Evolutionary conservation across 2,329 filamentous ascomycete genomes (phyloP).

Genomic region (Xylaria sp.): DNA sequence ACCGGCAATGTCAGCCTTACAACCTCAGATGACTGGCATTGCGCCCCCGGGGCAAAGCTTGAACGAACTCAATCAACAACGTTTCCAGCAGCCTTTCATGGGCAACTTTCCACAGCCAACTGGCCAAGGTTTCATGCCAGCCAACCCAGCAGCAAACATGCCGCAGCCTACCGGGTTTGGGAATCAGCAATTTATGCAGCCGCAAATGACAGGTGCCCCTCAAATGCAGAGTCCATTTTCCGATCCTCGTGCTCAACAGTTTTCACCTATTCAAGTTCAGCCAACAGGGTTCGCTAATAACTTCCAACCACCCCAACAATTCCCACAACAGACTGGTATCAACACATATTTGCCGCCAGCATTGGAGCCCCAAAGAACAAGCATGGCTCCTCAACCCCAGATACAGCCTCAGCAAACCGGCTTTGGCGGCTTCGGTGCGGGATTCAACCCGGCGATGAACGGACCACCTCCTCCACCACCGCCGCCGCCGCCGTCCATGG

Average conservation of each 20-base stretch:
- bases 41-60: constrained; percentile 81
- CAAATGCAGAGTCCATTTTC: constrained; percentile 57
- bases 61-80: constrained; percentile 75
- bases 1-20: constrained; percentile 67
- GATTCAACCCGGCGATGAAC: constrained; percentile 60
- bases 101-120: constrained; percentile 54
- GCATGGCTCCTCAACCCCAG: constrained; percentile 55
- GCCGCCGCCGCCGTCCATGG: constrained; percentile 66
- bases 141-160: constrained; percentile 52
- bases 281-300: constrained; percentile 68
- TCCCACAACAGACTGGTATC: constrained; percentile 64
- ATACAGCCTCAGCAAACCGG: constrained; percentile 63
- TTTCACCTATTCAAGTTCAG: constrained; percentile 67
- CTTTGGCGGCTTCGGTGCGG: constrained; percentile 59
- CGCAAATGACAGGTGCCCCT: constrained; percentile 53
- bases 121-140: constrained; percentile 54
- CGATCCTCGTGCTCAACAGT: constrained; percentile 56
- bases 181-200: constrained; percentile 58
- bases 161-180: constrained; percentile 53
- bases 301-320: constrained; percentile 52
- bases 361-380: constrained; percentile 70
- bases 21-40: constrained; percentile 87
- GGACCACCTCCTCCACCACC: constrained; percentile 60
- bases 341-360: constrained; percentile 70
- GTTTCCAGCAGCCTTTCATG: constrained; percentile 70